Evolutionary conservation across 371 early-diverging fungal genomes (phyloP).

Genomic region (Saksenaea vasiformis): DNA sequence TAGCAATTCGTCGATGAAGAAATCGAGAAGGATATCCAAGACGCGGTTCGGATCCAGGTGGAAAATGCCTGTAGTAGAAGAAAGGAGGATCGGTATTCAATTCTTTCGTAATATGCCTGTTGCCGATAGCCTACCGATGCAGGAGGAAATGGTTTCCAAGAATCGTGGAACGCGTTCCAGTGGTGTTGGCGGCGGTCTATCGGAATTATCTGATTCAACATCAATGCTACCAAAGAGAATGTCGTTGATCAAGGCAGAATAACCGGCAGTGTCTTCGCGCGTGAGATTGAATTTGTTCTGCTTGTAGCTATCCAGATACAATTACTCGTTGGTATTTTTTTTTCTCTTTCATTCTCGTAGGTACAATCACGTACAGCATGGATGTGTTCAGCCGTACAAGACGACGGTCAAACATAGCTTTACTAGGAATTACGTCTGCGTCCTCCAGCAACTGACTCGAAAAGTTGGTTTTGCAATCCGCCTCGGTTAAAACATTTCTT

Average conservation of each 20-base stretch:
- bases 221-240: slow-evolving; percentile 48
- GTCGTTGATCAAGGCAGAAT: slow-evolving; percentile 76
- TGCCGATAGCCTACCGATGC: slow-evolving; percentile 42
- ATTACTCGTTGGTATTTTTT: background rate
- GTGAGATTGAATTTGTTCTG: slow-evolving; percentile 91
- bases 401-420: slow-evolving; percentile 52
- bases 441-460: slow-evolving; percentile 51
- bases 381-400: slow-evolving; percentile 69
- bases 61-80: slow-evolving; percentile 65
- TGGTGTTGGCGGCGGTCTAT: slow-evolving; percentile 29
- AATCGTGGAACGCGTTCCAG: slow-evolving; percentile 38
- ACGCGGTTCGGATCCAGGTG: slow-evolving; percentile 90
- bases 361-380: slow-evolving; percentile 48
- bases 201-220: slow-evolving; percentile 27
- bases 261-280: slow-evolving; percentile 90
- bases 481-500: slow-evolving; percentile 15
- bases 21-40: slow-evolving; percentile 81
- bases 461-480: slow-evolving; percentile 36
- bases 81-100: slow-evolving; percentile 6
- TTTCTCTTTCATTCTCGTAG: background rate
- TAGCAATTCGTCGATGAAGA: slow-evolving; percentile 72
- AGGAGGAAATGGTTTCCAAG: slow-evolving; percentile 47
- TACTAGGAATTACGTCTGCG: slow-evolving; percentile 52
- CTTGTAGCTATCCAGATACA: slow-evolving; percentile 59
- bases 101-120: background rate